Evolutionary conservation across 805 yeast genomes (phyloP), one percentile per base, ranked within the genome.

Genomic region (Metschnikowia anglica): DNA sequence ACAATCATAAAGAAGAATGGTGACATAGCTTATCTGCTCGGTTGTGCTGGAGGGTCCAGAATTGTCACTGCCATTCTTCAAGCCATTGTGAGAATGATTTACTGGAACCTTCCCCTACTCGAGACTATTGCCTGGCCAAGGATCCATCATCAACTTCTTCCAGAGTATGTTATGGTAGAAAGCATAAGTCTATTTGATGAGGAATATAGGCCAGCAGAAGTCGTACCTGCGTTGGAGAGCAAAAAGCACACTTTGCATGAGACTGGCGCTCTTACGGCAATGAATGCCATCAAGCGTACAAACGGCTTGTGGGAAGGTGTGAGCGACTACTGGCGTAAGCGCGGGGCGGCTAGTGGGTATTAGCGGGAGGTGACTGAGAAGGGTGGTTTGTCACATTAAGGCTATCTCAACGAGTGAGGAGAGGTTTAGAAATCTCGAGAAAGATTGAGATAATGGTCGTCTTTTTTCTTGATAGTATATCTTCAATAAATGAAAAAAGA

Each of bases 1-100:
- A 76, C 88, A 0, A 80, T 91, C 23, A 54, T 70, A 10, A 39
- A 39, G 21, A 49, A 47, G 16, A 38, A 47, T 11, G 56, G 55
- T n/a, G 36, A 43, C 36, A 65, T 87, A 1, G 67, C 78, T 15
- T 31, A 47, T 6, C 77, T 85, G 4, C 74, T 91, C 45, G 98
- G 97, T 0, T 93, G 96, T 0, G 95, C 97, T 1, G 99, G 99
- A 8, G 98, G 98, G 0, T 83, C 93, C 5, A 70, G 93, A 42
- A 91, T 91, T 38, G 73, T 85, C 11, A 87, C 96, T 0, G 79
- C 95, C 1, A 80, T 91, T 3, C 75, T 91, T 43, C 93, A 89
- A 60, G 89, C 91, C 0, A 74, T 91, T 13, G 73, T 86, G 1
- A 67, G 97, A 40, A 66, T 70, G 2, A 80, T 82, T 48, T 79